A percentile compares a stretch with the other conserved stretches of the same genome.
These are phyloP conservation scores for Pleurotus tuber-regium DNA, from an alignment of 768 basidiomycete genomes.

Conservation along the genomic window DNA sequence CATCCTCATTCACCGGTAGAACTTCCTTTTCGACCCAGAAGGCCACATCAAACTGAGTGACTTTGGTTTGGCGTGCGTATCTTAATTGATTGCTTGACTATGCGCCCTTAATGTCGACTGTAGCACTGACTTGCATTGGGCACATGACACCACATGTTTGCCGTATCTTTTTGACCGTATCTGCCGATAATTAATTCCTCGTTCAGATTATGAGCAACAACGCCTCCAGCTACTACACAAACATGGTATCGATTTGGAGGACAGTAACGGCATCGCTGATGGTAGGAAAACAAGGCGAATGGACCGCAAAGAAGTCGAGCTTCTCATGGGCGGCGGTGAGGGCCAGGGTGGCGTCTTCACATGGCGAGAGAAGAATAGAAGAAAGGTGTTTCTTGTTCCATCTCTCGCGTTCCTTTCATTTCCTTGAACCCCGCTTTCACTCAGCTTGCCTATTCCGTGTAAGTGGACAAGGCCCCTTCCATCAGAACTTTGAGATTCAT, in stretches of 20 bases:
- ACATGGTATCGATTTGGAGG: slow-evolving; percentile 94
- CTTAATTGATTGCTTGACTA: slow-evolving; percentile 17
- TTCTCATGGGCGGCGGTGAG: slow-evolving; percentile 81
- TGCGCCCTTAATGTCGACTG: slow-evolving; percentile 13
- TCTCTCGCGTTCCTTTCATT: slow-evolving; percentile 13
- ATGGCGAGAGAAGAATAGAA: slow-evolving; percentile 91
- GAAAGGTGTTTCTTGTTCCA: slow-evolving; percentile 67
- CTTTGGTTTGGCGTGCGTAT: slow-evolving; percentile 89
- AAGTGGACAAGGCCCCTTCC: slow-evolving; percentile 30
- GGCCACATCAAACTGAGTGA: slow-evolving; percentile 95
- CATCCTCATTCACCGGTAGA: slow-evolving; percentile 43
- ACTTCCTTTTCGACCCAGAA: slow-evolving; percentile 91
- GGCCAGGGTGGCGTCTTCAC: slow-evolving; percentile 87
- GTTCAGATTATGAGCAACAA: slow-evolving; percentile 90
- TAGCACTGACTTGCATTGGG: slow-evolving; percentile 94
- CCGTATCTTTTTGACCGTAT: slow-evolving; percentile 16
- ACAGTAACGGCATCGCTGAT: slow-evolving; percentile 61
- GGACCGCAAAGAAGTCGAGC: slow-evolving; percentile 79
- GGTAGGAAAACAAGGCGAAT: slow-evolving; percentile 75
- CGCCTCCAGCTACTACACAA: slow-evolving; percentile 84
- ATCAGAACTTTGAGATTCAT: slow-evolving; percentile 10
- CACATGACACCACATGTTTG: slow-evolving; percentile 89
- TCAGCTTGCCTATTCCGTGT: slow-evolving; percentile 89
- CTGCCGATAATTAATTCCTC: slow-evolving; percentile 14
- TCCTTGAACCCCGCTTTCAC: slow-evolving; percentile 15